Evolutionary conservation across 768 basidiomycete genomes (phyloP).

Genomic region (Peribolospora baueri): DNA sequence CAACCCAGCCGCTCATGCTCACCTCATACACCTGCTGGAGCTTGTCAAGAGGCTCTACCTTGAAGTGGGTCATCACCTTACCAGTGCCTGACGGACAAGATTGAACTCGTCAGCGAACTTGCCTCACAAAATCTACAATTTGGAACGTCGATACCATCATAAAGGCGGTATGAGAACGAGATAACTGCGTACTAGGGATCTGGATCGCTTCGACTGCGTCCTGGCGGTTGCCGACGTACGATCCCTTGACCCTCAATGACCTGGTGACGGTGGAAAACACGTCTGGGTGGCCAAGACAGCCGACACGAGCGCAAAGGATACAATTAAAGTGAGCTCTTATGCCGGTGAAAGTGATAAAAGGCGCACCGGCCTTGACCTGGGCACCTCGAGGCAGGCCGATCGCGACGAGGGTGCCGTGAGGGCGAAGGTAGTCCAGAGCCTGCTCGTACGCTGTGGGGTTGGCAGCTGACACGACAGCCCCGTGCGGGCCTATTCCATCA

Average conservation of each 20-base stretch:
- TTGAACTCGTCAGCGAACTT: too few relatives aligned
- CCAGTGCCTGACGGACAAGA: conserved; percentile 18
- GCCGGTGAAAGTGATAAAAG: neutral
- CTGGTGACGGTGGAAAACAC: conserved; percentile 8
- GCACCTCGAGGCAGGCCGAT: conserved; percentile 49
- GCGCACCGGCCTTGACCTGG: conserved; percentile 20
- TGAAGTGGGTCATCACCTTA: conserved; percentile 30
- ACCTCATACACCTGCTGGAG: too few relatives aligned
- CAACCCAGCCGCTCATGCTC: too few relatives aligned
- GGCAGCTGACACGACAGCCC: conserved; percentile 21
- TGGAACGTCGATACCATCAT: too few relatives aligned
- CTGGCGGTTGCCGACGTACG: conserved; percentile 43
- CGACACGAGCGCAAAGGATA: neutral
- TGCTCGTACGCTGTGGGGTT: conserved; percentile 24
- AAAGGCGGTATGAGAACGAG: too few relatives aligned
- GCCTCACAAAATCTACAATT: too few relatives aligned
- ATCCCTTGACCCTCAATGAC: conserved; percentile 19
- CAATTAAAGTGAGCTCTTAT: too few relatives aligned
- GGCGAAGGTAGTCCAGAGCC: conserved; percentile 42
- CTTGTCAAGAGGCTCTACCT: too few relatives aligned
- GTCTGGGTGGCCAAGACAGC: conserved; percentile 6
- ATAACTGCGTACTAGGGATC: conserved; percentile 30
- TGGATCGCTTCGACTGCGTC: conserved; percentile 59
- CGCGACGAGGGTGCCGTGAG: conserved; percentile 46
- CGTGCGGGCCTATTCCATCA: conserved; percentile 44